Conservation (phyloP, 2,329 filamentous ascomycete species). For the Epichloe sp. region DNA sequence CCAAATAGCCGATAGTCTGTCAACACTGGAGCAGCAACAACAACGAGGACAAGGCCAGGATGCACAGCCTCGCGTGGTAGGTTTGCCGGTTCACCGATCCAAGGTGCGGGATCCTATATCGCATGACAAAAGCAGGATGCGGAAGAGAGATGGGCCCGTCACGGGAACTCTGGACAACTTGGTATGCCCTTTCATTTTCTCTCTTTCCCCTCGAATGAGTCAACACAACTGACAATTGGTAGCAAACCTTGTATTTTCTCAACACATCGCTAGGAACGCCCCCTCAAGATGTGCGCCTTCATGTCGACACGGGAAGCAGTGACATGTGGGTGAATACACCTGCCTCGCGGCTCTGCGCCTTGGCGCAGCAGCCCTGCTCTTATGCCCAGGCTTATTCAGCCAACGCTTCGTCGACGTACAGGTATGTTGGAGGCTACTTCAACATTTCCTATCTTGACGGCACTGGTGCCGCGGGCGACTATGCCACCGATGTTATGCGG, state of each 20-base stretch:
- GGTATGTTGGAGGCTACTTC: slow-evolving; percentile 61
- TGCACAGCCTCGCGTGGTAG: slow-evolving; percentile 30
- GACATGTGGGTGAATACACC: slow-evolving; percentile 60
- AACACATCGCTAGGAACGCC: slow-evolving; percentile 53
- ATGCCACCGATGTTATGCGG: slow-evolving; percentile 59
- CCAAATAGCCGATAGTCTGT: slow-evolving; percentile 10
- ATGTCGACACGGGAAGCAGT: slow-evolving; percentile 56
- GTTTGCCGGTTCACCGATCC: slow-evolving; percentile 27
- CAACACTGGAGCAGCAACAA: slow-evolving; percentile 9
- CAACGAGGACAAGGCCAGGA: slow-evolving; percentile 13
- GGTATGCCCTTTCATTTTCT: slow-evolving; percentile 21
- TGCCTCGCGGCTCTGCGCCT: slow-evolving; percentile 45
- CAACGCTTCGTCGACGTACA: slow-evolving; percentile 63
- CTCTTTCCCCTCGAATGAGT: not conserved
- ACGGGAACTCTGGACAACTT: slow-evolving; percentile 40
- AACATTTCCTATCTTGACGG: slow-evolving; percentile 84
- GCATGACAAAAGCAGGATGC: slow-evolving; percentile 24
- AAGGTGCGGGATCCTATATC: slow-evolving; percentile 26
- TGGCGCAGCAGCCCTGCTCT: slow-evolving; percentile 36
- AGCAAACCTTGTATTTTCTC: slow-evolving; percentile 50
- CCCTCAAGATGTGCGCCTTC: slow-evolving; percentile 40
- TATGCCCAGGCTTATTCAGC: slow-evolving; percentile 54
- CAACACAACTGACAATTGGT: not conserved
- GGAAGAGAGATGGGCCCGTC: slow-evolving; percentile 29
- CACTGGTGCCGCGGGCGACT: slow-evolving; percentile 64